Percentiles rank a stretch among this genome's conserved stretches.
These are phyloP conservation scores for Diaporthe citri DNA, from an alignment of 2,329 filamentous ascomycete genomes.

Conservation along the genomic window DNA sequence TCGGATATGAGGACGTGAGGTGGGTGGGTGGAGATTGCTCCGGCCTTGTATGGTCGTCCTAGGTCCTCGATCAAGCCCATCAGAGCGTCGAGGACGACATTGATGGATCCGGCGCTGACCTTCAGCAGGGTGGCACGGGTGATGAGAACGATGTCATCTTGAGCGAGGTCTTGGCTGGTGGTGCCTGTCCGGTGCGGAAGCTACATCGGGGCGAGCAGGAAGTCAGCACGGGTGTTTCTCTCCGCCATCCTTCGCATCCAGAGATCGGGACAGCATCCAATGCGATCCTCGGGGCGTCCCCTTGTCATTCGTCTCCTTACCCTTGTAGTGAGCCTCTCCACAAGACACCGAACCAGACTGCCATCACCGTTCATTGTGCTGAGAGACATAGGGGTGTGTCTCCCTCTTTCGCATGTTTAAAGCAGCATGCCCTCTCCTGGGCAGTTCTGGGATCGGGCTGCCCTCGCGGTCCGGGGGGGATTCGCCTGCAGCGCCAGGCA, in stretches of 20 bases:
- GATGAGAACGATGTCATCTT: conserved; percentile 72
- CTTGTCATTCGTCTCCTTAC: conserved; percentile 54
- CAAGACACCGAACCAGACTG: conserved; percentile 71
- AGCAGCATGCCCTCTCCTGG: conserved; percentile 41
- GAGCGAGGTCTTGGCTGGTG: conserved; percentile 66
- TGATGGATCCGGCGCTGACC: conserved; percentile 67
- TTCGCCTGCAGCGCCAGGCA: conserved; percentile 20
- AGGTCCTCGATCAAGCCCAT: conserved; percentile 71
- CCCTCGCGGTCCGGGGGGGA: conserved; percentile 8
- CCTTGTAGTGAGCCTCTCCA: conserved; percentile 73
- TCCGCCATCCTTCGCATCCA: conserved; percentile 8
- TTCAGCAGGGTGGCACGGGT: conserved; percentile 73
- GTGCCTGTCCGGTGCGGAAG: conserved; percentile 74
- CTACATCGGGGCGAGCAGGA: conserved; percentile 52
- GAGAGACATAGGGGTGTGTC: conserved; percentile 44
- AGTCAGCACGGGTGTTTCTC: conserved; percentile 35
- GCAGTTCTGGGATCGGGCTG: conserved; percentile 35
- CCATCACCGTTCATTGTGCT: conserved; percentile 69
- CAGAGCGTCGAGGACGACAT: conserved; percentile 68
- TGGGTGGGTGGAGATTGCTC: conserved; percentile 63
- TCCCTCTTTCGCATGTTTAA: conserved; percentile 48
- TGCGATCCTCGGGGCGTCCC: neutral
- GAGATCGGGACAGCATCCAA: neutral
- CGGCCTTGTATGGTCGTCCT: conserved; percentile 63
- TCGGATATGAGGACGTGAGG: conserved; percentile 73